Conservation (phyloP, 805 yeast genomes). For the Candida taoyuanica region DNA sequence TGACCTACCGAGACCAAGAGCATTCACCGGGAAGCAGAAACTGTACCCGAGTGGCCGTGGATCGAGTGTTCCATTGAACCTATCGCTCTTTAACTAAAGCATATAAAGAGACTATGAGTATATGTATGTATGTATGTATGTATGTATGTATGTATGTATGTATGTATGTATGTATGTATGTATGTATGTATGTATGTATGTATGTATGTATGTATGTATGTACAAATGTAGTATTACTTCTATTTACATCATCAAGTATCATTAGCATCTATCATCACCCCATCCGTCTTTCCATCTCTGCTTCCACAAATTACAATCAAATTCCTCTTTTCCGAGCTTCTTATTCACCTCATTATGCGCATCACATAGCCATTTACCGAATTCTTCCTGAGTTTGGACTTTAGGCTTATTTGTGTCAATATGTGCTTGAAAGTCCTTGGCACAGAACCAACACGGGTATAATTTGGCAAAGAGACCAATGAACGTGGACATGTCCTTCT, state of each 20-base stretch:
- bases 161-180: neutral
- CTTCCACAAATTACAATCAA: slow-evolving; percentile 88
- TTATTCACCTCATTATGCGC: slow-evolving; percentile 93
- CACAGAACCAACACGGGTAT: slow-evolving; percentile 95
- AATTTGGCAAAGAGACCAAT: slow-evolving; percentile 66
- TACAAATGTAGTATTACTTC: neutral
- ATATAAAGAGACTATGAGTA: neutral
- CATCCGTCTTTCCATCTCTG: slow-evolving; percentile 95
- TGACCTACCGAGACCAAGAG: slow-evolving; percentile 85
- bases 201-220: neutral
- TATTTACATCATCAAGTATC: too few species aligned
- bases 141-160: neutral
- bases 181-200: neutral
- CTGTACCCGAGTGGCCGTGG: slow-evolving; percentile 96
- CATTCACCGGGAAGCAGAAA: slow-evolving; percentile 64
- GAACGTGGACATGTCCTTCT: slow-evolving; percentile 68
- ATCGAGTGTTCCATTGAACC: slow-evolving; percentile 32
- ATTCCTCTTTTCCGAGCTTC: slow-evolving; percentile 78
- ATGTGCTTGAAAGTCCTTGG: slow-evolving; percentile 71
- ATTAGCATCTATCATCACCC: slow-evolving; percentile 38
- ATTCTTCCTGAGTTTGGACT: slow-evolving; percentile 64
- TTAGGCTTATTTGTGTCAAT: slow-evolving; percentile 46
- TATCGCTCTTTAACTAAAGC: slow-evolving; percentile 10
- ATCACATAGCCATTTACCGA: slow-evolving; percentile 88
- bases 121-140: neutral